Base-by-base conservation (phyloP, 2,329 filamentous ascomycete genomes). In the Penicillium aurantiogriseum region DNA sequence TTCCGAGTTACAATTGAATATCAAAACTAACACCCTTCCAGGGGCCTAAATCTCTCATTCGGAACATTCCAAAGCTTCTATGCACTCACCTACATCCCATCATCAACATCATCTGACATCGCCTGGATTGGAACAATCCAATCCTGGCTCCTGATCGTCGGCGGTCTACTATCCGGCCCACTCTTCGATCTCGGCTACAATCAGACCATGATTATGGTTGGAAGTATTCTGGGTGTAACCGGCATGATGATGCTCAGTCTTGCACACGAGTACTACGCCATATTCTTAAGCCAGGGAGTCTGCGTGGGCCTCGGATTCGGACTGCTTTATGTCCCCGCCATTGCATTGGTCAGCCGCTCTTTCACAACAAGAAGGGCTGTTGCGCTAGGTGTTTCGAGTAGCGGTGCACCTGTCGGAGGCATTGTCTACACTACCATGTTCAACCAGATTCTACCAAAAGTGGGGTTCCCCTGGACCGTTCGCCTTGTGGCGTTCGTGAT, bases 391-490 rank as follows among this genome's bases (percentile, higher is more conserved):
- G 74, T 83, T 5, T 77, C 79, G 4, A 81, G 83, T 0, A 79
- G 79, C 0, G 85, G 85, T 3, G 81, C 80, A 25, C 78, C 78
- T 0, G 79, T 80, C 0, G 85, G 85, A 0, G 84, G 84, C 0
- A 75, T 86, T 29, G 75, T 86, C 8, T 87, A 83, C 63, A 84
- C 84, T 0, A 71, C 81, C 1, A 75, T 80, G 35, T 73, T 78
- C 1, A 69, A 76, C 51, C 78, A 83, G 54, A 70, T 86, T 4
- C 70, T 84, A 2, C 78, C 81, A 0, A 74, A 74, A 29, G 68
- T 86, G 4, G 84, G 84, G 0, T 86, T 86, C 60, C 72, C 76
- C 0, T 86, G 83, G 82, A 83, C 84, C 0, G 77, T 83, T 0
- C 74, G 84, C 0, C 73, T 80, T 0, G 79, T 84, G 62, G 83